Evolutionary conservation across 331 rosid genomes (phyloP).

Genomic region (Rosa hybrid): DNA sequence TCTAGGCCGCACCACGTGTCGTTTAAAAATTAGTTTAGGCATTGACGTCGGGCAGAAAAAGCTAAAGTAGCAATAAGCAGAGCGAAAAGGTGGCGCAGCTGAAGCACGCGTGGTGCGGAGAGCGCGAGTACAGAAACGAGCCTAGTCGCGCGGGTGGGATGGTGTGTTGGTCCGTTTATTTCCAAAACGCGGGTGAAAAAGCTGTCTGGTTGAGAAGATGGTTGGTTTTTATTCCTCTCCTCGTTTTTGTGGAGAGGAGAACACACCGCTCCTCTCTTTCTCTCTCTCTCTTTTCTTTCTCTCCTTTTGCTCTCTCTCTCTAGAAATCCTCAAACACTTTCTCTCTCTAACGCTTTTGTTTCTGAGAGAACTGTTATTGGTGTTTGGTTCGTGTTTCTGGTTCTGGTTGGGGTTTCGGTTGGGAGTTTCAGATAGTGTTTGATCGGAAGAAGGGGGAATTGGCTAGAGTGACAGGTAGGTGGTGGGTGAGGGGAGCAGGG

Average conservation of each 20-base stretch:
- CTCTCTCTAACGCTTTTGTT: conserved; percentile 12
- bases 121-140: background rate
- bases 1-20: background rate
- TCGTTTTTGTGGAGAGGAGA: conserved; percentile 82
- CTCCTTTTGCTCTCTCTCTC: conserved; percentile 15
- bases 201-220: conserved; percentile 29
- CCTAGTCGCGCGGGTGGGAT: background rate
- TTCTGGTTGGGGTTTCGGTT: conserved; percentile 7
- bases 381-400: background rate
- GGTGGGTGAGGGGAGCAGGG: conserved; percentile 1
- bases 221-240: conserved; percentile 78
- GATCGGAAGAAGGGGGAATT: conserved; percentile 26
- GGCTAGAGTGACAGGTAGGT: conserved; percentile 18
- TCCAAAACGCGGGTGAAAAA: conserved; percentile 40
- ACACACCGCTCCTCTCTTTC: conserved; percentile 48
- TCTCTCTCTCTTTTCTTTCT: background rate
- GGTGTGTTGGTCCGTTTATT: conserved; percentile 21
- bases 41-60: conserved; percentile 2
- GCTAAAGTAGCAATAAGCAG: conserved; percentile 2
- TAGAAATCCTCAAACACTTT: conserved; percentile 1
- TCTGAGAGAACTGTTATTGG: conserved; percentile 11
- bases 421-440: conserved; percentile 1
- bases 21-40: background rate
- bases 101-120: conserved; percentile 19
- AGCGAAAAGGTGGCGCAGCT: background rate